Percentiles rank a stretch among this genome's conserved stretches.
Conservation (phyloP, 108 stramenopile species). For the Schizochytrium sp. region DNA sequence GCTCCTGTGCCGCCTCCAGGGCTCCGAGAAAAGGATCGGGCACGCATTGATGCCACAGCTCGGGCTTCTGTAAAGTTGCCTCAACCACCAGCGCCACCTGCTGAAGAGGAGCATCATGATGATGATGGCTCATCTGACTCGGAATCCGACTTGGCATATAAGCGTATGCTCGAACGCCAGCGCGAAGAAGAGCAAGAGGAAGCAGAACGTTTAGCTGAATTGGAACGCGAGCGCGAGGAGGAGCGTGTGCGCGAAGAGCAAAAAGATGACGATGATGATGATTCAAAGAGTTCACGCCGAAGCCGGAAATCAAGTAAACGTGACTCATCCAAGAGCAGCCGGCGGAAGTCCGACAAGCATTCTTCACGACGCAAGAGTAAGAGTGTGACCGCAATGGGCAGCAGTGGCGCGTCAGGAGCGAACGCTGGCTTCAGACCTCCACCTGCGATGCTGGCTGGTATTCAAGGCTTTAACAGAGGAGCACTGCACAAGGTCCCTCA, state of each 20-base stretch:
- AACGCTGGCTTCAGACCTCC: neutral
- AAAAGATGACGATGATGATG: neutral
- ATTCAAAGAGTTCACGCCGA: too few species aligned
- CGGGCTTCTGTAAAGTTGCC: neutral
- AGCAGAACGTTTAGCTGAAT: neutral
- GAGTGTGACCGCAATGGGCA: too few species aligned
- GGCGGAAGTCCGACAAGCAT: too few species aligned
- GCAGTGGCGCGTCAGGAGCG: too few species aligned
- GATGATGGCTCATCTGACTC: neutral
- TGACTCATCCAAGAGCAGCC: too few species aligned
- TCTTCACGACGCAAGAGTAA: too few species aligned
- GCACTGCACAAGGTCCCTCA: too few species aligned
- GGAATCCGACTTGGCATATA: neutral
- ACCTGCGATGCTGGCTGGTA: neutral
- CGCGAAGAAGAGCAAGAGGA: slow-evolving; percentile 2
- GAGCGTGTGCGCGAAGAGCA: slow-evolving; percentile 4
- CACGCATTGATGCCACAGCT: neutral
- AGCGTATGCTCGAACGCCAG: slow-evolving; percentile 11
- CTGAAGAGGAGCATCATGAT: neutral
- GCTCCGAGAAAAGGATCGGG: neutral
- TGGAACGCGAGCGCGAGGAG: slow-evolving; percentile 23
- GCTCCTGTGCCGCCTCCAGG: slow-evolving; percentile 10
- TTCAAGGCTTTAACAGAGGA: neutral
- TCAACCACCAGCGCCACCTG: neutral
- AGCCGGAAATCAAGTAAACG: too few species aligned